These are phyloP conservation scores for Cochlearia excelsa DNA, from an alignment of 345 rosid genomes.

Conservation along the genomic window DNA sequence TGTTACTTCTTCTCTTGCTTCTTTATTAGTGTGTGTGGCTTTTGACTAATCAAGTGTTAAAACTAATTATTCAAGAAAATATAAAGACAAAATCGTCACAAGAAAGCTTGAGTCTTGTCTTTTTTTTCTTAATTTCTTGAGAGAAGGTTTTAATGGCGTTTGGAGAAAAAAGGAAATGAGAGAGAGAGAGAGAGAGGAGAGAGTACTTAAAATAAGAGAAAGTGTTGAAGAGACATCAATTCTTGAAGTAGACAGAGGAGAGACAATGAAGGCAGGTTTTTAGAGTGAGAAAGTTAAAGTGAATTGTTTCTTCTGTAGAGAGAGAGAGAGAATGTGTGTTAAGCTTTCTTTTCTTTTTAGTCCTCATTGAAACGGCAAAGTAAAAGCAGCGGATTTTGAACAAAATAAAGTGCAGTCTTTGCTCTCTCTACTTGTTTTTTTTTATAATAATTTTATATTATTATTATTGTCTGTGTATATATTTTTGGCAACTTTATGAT, in stretches of 20 bases:
- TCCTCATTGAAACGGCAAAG: slow-evolving; percentile 67
- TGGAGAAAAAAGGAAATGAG: slow-evolving; percentile 17
- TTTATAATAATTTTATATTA: not conserved
- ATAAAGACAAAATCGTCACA: not conserved
- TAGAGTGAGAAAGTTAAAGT: slow-evolving; percentile 34
- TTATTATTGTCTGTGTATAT: not conserved
- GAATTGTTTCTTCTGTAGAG: slow-evolving; percentile 8
- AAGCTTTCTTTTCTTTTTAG: slow-evolving; percentile 37
- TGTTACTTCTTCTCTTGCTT: slow-evolving; percentile 36
- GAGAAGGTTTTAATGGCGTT: slow-evolving; percentile 32
- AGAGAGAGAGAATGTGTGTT: slow-evolving; percentile 17
- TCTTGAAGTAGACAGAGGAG: slow-evolving; percentile 73
- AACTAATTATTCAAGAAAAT: slow-evolving; percentile 1
- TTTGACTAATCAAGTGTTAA: too few species aligned
- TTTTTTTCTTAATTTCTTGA: slow-evolving; percentile 20
- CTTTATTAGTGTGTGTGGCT: slow-evolving; percentile 39
- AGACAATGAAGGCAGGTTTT: slow-evolving; percentile 42
- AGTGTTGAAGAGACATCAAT: slow-evolving; percentile 61
- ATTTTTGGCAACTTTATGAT: slow-evolving; percentile 3
- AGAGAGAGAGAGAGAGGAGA: slow-evolving; percentile 30
- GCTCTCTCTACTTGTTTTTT: not conserved
- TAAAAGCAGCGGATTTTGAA: slow-evolving; percentile 36
- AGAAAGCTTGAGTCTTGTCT: not conserved
- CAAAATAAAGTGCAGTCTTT: slow-evolving; percentile 33
- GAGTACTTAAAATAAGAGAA: slow-evolving; percentile 52